Conservation (phyloP, 2,329 filamentous ascomycete species). For the Balansia obtecta region DNA sequence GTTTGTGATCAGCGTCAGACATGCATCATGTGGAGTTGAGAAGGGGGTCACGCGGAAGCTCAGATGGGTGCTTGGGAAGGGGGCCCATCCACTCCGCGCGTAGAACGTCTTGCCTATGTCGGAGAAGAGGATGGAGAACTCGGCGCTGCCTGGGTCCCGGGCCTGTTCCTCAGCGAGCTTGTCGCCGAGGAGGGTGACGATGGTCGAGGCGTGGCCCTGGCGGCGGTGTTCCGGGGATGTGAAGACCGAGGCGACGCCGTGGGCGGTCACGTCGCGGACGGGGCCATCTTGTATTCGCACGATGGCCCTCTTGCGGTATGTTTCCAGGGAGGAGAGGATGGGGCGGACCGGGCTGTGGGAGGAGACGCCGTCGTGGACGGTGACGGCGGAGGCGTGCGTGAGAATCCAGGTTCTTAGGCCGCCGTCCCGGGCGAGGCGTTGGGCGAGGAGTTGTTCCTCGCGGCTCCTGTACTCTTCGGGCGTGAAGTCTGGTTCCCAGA, state of each 20-base stretch:
- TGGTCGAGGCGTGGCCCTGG: constrained; percentile 63
- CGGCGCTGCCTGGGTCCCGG: constrained; percentile 21
- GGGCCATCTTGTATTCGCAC: constrained; percentile 24
- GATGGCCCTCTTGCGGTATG: constrained; percentile 46
- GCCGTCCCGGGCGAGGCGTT: constrained; percentile 44
- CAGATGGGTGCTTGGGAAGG: constrained; percentile 62
- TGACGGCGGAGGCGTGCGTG: constrained; percentile 19
- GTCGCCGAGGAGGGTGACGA: constrained; percentile 54
- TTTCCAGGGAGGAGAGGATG: constrained; percentile 53
- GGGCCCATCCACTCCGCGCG: constrained; percentile 61
- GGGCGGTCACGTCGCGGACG: constrained; percentile 43
- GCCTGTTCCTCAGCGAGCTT: constrained; percentile 19
- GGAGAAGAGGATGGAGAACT: constrained; percentile 72
- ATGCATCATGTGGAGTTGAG: constrained; percentile 14
- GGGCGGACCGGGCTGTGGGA: constrained; percentile 29
- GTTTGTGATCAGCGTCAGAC: constrained; percentile 36
- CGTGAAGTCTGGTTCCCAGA: constrained; percentile 47
- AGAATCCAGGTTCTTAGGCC: constrained; percentile 55
- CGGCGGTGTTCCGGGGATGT: constrained; percentile 55
- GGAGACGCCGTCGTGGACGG: constrained; percentile 5
- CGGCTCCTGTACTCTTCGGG: constrained; percentile 44
- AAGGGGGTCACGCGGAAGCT: constrained; percentile 31
- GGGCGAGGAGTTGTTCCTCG: constrained; percentile 43
- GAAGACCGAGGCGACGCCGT: constrained; percentile 75
- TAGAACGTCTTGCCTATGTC: constrained; percentile 82